Base-by-base conservation (phyloP, 257 asterid genomes). In the Agastache rugosa region DNA sequence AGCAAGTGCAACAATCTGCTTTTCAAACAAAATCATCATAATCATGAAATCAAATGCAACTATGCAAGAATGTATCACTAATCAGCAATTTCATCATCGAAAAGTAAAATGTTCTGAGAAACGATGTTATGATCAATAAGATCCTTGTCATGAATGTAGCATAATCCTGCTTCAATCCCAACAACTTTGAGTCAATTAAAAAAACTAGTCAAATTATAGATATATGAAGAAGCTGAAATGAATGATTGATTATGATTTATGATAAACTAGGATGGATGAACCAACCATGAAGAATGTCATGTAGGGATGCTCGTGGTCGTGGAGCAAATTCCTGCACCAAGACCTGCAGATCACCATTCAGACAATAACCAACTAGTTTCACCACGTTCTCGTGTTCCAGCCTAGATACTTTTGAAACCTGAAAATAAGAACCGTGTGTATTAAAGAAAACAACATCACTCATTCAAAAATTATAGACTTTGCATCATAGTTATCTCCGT, bases 201-300 rank as follows among this genome's bases (percentile, higher is more conserved):
- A 2, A 25, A 11, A 42, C 16, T 6, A 44, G 6, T 11, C 6
- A 44, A 42, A 12, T 2, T n/a, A n/a, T n/a, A n/a, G n/a, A 42
- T 1, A 1, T 4, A 42, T 12, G 48, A 42, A 14, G 48, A 37
- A 2, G 42, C 4, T 6, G 9, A 0, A 39, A 39, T 37, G 42
- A 37, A 37, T 8, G 12, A 10, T 39, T 39, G 12, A 39, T 39
- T 4, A 31, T 31, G 5, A 4, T 27, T 1, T 27, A 27, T 37
- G 9, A 37, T 5, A 4, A 37, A 37, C n/a, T n/a, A n/a, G n/a
- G n/a, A n/a, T n/a, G 2, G 12, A 12, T 8, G 2, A 45, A 16
- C 22, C 2, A 48, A 84, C 91, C 93, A 34, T 84, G 93, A 47
- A 88, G 91, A 77, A 88, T 82, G 77, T 86, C 87, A 34, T 86